A percentile compares a stretch with the other conserved stretches of the same genome.
Evolutionary conservation across 2,329 filamentous ascomycete species (phyloP).

Genomic region (Epichloe coenophiala): DNA sequence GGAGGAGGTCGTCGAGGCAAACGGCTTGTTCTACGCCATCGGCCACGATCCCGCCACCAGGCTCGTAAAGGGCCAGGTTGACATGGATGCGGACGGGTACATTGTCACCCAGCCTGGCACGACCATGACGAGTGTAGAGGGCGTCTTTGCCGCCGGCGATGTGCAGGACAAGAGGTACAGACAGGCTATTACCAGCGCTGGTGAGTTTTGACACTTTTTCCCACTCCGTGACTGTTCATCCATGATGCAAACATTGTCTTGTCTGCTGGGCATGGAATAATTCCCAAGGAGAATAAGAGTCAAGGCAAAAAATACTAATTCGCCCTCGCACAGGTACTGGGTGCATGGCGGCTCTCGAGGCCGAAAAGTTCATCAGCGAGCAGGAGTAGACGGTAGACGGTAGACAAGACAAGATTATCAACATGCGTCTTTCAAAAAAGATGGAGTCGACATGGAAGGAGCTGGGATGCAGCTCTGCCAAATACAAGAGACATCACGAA

Average conservation of each 20-base stretch:
- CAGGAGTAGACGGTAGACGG: constrained; percentile 30
- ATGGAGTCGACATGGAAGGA: background rate
- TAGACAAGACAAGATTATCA: background rate
- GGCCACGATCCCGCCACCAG: constrained; percentile 87
- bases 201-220: constrained; percentile 35
- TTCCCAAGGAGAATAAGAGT: background rate
- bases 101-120: constrained; percentile 81
- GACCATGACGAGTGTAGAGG: constrained; percentile 73
- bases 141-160: constrained; percentile 92
- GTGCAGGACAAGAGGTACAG: constrained; percentile 98
- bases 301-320: background rate
- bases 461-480: background rate
- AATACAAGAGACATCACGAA: background rate
- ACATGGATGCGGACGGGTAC: constrained; percentile 84
- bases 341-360: constrained; percentile 89
- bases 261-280: too few relatives aligned
- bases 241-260: too few relatives aligned
- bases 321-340: constrained; percentile 53
- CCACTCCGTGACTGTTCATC: background rate
- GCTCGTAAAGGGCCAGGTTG: constrained; percentile 83
- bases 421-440: background rate
- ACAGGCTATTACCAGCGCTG: constrained; percentile 94
- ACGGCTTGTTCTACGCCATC: constrained; percentile 92
- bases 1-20: constrained; percentile 75
- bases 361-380: constrained; percentile 84